Evolutionary conservation across 352 stramenopile species (phyloP).

Genomic region (Phytophthora macrochlamydospora): DNA sequence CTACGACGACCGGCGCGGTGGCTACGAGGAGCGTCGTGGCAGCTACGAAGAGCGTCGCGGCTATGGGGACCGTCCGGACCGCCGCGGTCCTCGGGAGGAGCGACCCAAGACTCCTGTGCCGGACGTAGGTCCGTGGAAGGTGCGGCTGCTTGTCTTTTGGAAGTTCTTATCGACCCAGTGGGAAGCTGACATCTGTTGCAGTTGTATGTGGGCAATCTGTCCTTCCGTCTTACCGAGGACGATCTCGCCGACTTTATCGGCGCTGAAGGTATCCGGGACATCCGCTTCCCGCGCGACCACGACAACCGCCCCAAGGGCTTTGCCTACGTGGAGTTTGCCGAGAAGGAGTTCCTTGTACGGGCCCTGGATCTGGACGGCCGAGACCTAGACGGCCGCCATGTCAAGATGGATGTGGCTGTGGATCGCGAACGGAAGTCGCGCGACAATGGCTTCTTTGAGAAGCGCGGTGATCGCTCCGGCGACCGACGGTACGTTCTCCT

Average conservation of each 20-base stretch:
- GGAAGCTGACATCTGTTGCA: conserved; percentile 21
- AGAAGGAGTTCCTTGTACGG: conserved; percentile 66
- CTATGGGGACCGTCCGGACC: conserved; percentile 34
- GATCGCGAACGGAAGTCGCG: conserved; percentile 57
- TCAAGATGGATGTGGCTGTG: conserved; percentile 80
- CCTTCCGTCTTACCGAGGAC: conserved; percentile 69
- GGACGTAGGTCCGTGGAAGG: conserved; percentile 79
- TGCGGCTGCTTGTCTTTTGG: conserved; percentile 19
- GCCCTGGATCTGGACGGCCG: conserved; percentile 68
- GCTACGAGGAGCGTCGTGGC: conserved; percentile 32
- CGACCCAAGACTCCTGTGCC: conserved; percentile 80
- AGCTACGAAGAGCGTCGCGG: conserved; percentile 50
- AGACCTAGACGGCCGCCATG: conserved; percentile 38
- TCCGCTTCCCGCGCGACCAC: conserved; percentile 72
- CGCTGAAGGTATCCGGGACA: conserved; percentile 60
- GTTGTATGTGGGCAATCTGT: conserved; percentile 84
- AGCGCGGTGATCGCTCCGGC: conserved; percentile 51
- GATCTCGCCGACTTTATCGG: conserved; percentile 78
- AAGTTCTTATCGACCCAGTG: too few relatives aligned
- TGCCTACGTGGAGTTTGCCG: conserved; percentile 84
- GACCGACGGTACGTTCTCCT: conserved; percentile 39
- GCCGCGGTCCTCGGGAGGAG: conserved; percentile 34
- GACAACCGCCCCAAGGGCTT: conserved; percentile 81
- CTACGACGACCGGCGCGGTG: conserved; percentile 24
- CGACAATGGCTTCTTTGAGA: conserved; percentile 56